Evolutionary conservation across 768 basidiomycete species (phyloP).

Genomic region (Terana coerulea): DNA sequence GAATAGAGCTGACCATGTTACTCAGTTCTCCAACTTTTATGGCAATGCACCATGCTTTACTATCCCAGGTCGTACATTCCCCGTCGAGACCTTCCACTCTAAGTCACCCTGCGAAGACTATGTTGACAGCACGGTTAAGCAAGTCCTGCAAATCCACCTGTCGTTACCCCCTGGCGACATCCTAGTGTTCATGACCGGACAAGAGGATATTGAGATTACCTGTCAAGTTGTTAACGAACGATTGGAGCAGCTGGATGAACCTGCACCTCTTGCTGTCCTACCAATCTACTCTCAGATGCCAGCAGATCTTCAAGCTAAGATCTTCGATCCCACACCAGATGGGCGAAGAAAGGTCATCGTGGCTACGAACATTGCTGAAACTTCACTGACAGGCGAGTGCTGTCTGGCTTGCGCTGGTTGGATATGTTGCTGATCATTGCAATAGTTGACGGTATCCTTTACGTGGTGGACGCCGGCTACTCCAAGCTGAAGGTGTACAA

Average conservation of each 20-base stretch:
- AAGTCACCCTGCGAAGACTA: conserved; percentile 99
- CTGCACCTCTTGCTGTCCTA: conserved; percentile 81
- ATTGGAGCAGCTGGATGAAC: conserved; percentile 87
- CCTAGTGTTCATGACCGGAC: conserved; percentile 98
- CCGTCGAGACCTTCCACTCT: conserved; percentile 92
- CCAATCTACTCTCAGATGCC: conserved; percentile 99
- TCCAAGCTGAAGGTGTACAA: conserved; percentile 99
- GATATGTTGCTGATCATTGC: conserved; percentile 8
- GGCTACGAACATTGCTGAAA: conserved; percentile 98
- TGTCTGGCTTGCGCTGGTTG: not conserved
- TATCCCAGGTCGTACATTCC: conserved; percentile 93
- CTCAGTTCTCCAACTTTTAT: conserved; percentile 94
- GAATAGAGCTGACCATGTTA: not conserved
- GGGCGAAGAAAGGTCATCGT: conserved; percentile 96
- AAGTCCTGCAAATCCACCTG: conserved; percentile 94
- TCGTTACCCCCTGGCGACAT: conserved; percentile 93
- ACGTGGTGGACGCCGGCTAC: conserved; percentile 94
- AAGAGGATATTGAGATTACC: conserved; percentile 97
- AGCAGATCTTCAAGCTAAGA: conserved; percentile 96
- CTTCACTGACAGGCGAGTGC: conserved; percentile 79
- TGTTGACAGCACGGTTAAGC: conserved; percentile 97
- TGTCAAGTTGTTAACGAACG: conserved; percentile 95
- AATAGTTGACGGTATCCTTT: conserved; percentile 93
- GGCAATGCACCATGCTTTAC: conserved; percentile 94
- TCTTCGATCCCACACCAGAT: conserved; percentile 91